Evolutionary conservation across 176 grass and related monocot species (phyloP).

Genomic region (Rhipidocladum racemiflorum): DNA sequence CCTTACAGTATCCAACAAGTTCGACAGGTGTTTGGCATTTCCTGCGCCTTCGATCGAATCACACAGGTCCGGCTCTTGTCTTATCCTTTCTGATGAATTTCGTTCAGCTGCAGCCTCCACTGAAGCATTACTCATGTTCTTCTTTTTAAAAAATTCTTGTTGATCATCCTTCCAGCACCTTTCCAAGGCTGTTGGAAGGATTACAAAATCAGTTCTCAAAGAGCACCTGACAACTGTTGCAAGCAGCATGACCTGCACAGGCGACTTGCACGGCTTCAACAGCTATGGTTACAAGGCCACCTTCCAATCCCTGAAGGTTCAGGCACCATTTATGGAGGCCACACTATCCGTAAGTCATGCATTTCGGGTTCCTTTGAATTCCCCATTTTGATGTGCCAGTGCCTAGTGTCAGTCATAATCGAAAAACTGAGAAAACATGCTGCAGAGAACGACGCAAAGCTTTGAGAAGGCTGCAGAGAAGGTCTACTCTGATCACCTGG

Average conservation of each 20-base stretch:
- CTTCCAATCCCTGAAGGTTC: slow-evolving; percentile 51
- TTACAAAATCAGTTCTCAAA: slow-evolving; percentile 56
- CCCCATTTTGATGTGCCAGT: background rate
- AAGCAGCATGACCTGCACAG: slow-evolving; percentile 66
- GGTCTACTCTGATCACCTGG: slow-evolving; percentile 46
- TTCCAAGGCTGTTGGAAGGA: slow-evolving; percentile 46
- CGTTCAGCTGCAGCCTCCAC: background rate
- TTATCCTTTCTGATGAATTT: slow-evolving; percentile 22
- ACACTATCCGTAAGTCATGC: slow-evolving; percentile 50
- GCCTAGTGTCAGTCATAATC: background rate
- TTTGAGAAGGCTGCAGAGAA: slow-evolving; percentile 64
- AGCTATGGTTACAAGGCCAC: slow-evolving; percentile 47
- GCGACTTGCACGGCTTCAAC: slow-evolving; percentile 58
- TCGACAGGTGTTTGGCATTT: slow-evolving; percentile 52
- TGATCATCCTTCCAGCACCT: slow-evolving; percentile 45
- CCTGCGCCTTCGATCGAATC: slow-evolving; percentile 36
- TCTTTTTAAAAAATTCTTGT: background rate
- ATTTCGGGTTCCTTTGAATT: slow-evolving; percentile 8
- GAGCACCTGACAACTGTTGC: slow-evolving; percentile 54
- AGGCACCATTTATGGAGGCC: slow-evolving; percentile 57
- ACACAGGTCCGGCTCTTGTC: slow-evolving; percentile 38
- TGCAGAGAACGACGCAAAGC: slow-evolving; percentile 48
- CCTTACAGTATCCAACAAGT: slow-evolving; percentile 52
- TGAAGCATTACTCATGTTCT: slow-evolving; percentile 13
- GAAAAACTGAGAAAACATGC: slow-evolving; percentile 21